Base-by-base conservation (phyloP, 1,139 yeast species). In the Geotrichum australiense region DNA sequence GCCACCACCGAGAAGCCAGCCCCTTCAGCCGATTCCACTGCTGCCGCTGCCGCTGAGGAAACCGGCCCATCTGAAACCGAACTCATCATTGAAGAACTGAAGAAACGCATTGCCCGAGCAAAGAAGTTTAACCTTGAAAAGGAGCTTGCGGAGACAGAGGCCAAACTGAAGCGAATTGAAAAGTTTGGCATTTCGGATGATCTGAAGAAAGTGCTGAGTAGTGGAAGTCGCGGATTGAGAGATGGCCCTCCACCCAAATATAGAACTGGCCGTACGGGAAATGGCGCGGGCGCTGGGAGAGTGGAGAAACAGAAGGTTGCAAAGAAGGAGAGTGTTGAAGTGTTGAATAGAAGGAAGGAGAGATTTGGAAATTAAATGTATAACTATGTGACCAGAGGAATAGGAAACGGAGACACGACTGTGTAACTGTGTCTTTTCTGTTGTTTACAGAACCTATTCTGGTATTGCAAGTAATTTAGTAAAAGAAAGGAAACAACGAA, bases 141-240 rank as follows among this genome's bases (percentile, higher is more conserved):
- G 61, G 69, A 79, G 58, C 66, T 76, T 62, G 73, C 82, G 65
- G 49, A 52, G 30, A 58, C 55, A 37, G 48, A 56, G 22, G 53
- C 49, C 51, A 18, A 33, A 7, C 69, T 83, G 54, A 69, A 68
- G 25, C 74, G 96, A 56, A 77, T 86, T 50, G 81, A 80, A 58
- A 85, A 84, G 66, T 87, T 86, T 56, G 97, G 96, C 19, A 76
- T 86, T 43, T 82, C 80, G 15, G 34, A 36, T 31, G 27, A 41
- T 27, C 25, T 33, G 28, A 22, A 24, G 8, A 16, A 34, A 22
- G 25, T 10, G 22, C 34, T 11, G 18, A 15, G 29, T 6, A 25
- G 23, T 32, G 21, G 41, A 26, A 21, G 18, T 15, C 16, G 10
- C 30, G 16, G 43, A 31, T n/a, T n/a, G n/a, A 14, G 14, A 18